phyloP scores from a whole-genome alignment of 805 yeast species.

The Spathaspora gorwiae region DNA sequence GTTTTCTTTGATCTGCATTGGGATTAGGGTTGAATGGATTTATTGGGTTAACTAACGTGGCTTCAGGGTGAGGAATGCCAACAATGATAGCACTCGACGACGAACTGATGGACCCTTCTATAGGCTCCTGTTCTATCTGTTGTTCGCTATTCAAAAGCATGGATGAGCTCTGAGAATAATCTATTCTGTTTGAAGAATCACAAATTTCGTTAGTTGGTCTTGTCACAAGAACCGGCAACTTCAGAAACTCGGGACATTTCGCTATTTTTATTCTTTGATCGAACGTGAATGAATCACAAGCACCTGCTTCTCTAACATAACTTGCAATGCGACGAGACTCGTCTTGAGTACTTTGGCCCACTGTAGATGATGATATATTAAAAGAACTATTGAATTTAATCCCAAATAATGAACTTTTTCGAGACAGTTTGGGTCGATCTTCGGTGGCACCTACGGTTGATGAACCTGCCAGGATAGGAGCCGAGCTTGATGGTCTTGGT shows the following conservation, averaged over 20 bases:
- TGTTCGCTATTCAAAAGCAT: slow-evolving; percentile 22
- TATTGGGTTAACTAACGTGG: slow-evolving; percentile 26
- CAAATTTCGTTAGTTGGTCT: slow-evolving; percentile 23
- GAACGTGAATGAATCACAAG: slow-evolving; percentile 28
- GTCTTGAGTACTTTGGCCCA: neutral
- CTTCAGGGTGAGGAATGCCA: slow-evolving; percentile 41
- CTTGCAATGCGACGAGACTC: slow-evolving; percentile 6
- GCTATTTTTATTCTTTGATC: slow-evolving; percentile 30
- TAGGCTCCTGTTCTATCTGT: slow-evolving; percentile 9
- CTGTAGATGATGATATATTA: neutral
- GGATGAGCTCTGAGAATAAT: slow-evolving; percentile 32
- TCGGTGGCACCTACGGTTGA: neutral
- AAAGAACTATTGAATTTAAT: slow-evolving; percentile 27
- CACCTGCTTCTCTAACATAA: slow-evolving; percentile 23
- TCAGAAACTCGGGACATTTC: slow-evolving; percentile 26
- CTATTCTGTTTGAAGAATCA: slow-evolving; percentile 14
- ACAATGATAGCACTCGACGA: slow-evolving; percentile 32
- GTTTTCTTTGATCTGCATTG: slow-evolving; percentile 67
- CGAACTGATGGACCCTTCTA: slow-evolving; percentile 22
- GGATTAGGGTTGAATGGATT: slow-evolving; percentile 39
- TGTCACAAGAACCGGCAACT: slow-evolving; percentile 31
- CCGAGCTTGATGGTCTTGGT: slow-evolving; percentile 2
- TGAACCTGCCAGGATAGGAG: slow-evolving; percentile 2
- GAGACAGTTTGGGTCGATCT: slow-evolving; percentile 11
- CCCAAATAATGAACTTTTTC: slow-evolving; percentile 38